Evolutionary conservation across 2,329 filamentous ascomycete species (phyloP).

Genomic region (Trichoderma harzianum): DNA sequence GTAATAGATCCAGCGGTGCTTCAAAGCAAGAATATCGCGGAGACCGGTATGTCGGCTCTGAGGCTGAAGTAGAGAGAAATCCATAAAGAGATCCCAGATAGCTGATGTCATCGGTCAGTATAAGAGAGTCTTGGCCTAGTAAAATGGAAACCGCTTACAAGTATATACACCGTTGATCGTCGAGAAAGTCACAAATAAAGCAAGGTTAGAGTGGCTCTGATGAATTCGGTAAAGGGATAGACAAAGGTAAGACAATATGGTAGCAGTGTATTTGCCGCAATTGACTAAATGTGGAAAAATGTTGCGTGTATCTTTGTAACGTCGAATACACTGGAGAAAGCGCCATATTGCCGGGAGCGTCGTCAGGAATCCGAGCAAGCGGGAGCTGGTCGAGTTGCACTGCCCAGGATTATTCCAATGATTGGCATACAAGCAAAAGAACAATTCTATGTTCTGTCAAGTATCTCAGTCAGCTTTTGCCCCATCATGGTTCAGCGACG

Average conservation of each 20-base stretch:
- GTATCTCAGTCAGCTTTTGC: neutral
- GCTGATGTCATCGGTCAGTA: conserved; percentile 39
- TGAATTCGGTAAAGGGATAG: conserved; percentile 82
- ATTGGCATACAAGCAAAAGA: conserved; percentile 89
- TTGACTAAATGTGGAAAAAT: conserved; percentile 91
- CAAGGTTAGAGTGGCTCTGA: conserved; percentile 53
- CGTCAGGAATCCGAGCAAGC: conserved; percentile 79
- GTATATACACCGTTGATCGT: conserved; percentile 80
- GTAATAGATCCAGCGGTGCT: conserved; percentile 81
- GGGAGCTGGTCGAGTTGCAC: conserved; percentile 84
- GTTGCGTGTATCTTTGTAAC: conserved; percentile 82
- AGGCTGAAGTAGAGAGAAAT: conserved; percentile 86
- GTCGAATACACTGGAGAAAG: conserved; percentile 82
- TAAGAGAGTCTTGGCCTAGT: neutral
- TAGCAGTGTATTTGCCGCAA: conserved; percentile 84
- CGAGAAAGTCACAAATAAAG: conserved; percentile 76
- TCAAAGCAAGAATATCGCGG: conserved; percentile 76
- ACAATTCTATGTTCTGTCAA: conserved; percentile 76
- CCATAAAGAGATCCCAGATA: conserved; percentile 94
- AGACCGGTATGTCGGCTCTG: conserved; percentile 65
- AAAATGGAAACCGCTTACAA: conserved; percentile 49
- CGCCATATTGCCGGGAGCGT: conserved; percentile 86
- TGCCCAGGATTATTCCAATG: conserved; percentile 68
- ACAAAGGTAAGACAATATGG: conserved; percentile 73
- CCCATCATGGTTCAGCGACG: neutral